A percentile compares a stretch with the other conserved stretches of the same genome.
These are phyloP conservation scores for Thalassiosira oceanica DNA, from an alignment of 352 stramenopile species.

Conservation along the genomic window DNA sequence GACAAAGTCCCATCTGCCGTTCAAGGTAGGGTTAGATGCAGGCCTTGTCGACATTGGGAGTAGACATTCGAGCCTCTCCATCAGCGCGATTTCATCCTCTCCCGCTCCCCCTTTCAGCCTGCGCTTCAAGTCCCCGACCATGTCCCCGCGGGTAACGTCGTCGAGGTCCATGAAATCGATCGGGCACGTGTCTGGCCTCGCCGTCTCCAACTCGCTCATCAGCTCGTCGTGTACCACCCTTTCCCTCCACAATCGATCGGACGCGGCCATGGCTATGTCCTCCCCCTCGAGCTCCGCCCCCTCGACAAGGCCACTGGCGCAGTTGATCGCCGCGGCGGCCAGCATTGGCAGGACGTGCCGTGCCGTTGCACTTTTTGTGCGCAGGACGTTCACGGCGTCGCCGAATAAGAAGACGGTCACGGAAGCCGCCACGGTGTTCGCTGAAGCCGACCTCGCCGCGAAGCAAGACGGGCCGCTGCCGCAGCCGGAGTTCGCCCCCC, in stretches of 20 bases:
- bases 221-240: conserved; percentile 10
- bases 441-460: too few species aligned
- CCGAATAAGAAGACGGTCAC: conserved; percentile 77
- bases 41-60: conserved; percentile 8
- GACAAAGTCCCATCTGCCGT: conserved; percentile 30
- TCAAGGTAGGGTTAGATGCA: conserved; percentile 22
- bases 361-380: too few species aligned
- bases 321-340: conserved; percentile 18
- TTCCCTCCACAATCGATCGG: conserved; percentile 16
- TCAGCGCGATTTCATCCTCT: conserved; percentile 12
- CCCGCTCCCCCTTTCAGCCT: conserved; percentile 3
- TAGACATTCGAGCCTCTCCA: conserved; percentile 30
- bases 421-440: conserved; percentile 20
- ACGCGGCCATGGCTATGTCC: conserved; percentile 23
- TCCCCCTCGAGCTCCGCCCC: conserved; percentile 25
- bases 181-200: conserved; percentile 8
- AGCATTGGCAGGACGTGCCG: conserved; percentile 18
- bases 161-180: conserved; percentile 4
- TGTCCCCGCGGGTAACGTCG: conserved; percentile 15
- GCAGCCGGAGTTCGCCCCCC: conserved; percentile 27
- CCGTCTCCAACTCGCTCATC: conserved; percentile 4
- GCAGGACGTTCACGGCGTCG: conserved; percentile 49
- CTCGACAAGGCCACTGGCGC: conserved; percentile 16
- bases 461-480: too few species aligned
- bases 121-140: conserved; percentile 18